Conservation (phyloP, 345 rosid genomes). For the Lumnitzera littorea region DNA sequence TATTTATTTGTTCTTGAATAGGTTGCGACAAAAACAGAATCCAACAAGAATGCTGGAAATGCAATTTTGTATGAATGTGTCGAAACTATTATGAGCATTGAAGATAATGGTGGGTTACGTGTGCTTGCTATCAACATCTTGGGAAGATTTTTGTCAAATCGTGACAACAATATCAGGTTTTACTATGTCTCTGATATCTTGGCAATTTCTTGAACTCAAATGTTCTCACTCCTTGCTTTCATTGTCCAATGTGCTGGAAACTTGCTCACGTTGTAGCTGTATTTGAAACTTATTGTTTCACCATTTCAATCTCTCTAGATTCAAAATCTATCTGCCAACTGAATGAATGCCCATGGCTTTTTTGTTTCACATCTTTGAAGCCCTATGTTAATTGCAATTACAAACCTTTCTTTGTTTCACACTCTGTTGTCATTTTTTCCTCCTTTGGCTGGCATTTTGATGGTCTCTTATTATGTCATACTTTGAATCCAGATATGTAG, state of each 20-base stretch:
- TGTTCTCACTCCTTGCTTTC: too few species aligned
- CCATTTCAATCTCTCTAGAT: too few species aligned
- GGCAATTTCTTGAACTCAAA: not conserved
- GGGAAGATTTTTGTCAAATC: constrained; percentile 97
- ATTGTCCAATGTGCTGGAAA: too few species aligned
- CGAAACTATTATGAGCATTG: constrained; percentile 96
- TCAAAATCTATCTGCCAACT: too few species aligned
- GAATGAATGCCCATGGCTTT: too few species aligned
- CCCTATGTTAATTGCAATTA: constrained; percentile 1
- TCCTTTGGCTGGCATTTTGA: not conserved
- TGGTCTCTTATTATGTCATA: constrained; percentile 9
- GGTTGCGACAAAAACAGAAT: constrained; percentile 99
- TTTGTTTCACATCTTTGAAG: too few species aligned
- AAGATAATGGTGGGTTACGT: constrained; percentile 90
- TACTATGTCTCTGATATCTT: not conserved
- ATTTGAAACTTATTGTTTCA: too few species aligned
- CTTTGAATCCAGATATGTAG: constrained; percentile 69
- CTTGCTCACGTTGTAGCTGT: too few species aligned
- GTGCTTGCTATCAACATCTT: constrained; percentile 97
- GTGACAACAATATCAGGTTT: constrained; percentile 98
- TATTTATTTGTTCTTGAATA: constrained; percentile 17
- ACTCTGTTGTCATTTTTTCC: not conserved
- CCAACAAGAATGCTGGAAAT: constrained; percentile 99
- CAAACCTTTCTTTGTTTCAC: too few species aligned
- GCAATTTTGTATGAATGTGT: constrained; percentile 98